Evolutionary conservation across 208 protist genomes (phyloP), one percentile per base, ranked within the genome.

Genomic region (Leishmania guyanensis): DNA sequence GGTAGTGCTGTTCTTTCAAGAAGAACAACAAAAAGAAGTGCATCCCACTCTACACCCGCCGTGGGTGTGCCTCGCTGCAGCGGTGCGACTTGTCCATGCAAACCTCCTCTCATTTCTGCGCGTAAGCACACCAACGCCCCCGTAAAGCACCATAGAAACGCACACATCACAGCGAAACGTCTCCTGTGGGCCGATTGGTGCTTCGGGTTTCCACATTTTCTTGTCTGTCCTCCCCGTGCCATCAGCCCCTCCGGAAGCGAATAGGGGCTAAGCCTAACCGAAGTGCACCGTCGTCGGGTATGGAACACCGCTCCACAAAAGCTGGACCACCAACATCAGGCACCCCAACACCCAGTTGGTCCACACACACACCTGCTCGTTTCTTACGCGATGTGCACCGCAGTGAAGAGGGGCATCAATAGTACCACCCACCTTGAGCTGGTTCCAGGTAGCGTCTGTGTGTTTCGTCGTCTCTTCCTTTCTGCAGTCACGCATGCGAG

Each of bases 401-500:
- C 22, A 53, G 20, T 26, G 5, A 73, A 58, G 5, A 62, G 50
- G 29, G 29, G 33, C 50, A n/a, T 51, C 16, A 10, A 46, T 29
- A 22, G 17, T 29, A 26, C 22, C 17, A 14, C 17, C 66, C 22
- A 29, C 66, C 33, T 50, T 71, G 17, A 46, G 17, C 33, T 1
- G 22, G 66, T 22, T 17, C 22, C 10, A 6, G n/a, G 43, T 17
- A 26, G 46, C 29, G 4, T 62, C 17, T 10, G 46, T 3, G 17
- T 62, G 51, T 75, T 14, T 36, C 70, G 10, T 20, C 70, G n/a
- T 60, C 3, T 9, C 71, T n/a, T 46, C 16, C 14, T 62, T n/a
- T 14, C 26, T 46, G 17, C 46, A 6, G 48, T 71, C 33, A 83
- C 0, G 78, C 86, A 54, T 87, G 80, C 0, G 83, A 79, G 14